A percentile compares a stretch with the other conserved stretches of the same genome.
Conservation (phyloP, 2,329 filamentous ascomycete species). For the Alternaria sp. region DNA sequence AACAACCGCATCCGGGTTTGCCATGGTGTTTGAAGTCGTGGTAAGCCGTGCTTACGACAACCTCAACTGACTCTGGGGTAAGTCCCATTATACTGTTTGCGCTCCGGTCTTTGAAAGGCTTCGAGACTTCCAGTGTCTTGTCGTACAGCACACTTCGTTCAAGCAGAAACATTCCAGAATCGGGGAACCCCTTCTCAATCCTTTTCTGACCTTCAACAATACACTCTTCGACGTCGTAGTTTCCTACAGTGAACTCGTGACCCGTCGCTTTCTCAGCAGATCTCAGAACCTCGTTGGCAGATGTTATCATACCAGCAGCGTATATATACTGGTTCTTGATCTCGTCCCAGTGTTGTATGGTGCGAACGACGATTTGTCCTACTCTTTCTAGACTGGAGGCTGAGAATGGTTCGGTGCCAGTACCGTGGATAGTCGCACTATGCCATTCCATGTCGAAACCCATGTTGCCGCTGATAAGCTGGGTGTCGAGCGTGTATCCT, state of each 20-base stretch:
- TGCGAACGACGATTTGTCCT: conserved; percentile 36
- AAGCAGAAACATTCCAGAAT: conserved; percentile 52
- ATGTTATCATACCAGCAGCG: conserved; percentile 43
- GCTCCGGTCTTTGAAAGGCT: conserved; percentile 39
- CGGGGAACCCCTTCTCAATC: conserved; percentile 49
- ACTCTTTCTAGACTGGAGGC: conserved; percentile 47
- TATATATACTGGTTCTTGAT: conserved; percentile 51
- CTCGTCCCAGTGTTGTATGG: conserved; percentile 44
- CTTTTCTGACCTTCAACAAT: conserved; percentile 47
- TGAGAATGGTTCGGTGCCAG: conserved; percentile 47
- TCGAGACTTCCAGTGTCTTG: conserved; percentile 30
- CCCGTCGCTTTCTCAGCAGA: conserved; percentile 39
- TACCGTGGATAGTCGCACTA: conserved; percentile 50
- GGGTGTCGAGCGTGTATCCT: conserved; percentile 45
- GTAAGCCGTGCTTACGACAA: conserved; percentile 29
- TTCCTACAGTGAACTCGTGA: conserved; percentile 43
- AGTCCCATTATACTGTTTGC: conserved; percentile 30
- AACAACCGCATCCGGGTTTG: conserved; percentile 48
- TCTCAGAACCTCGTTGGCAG: conserved; percentile 44
- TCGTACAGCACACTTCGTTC: conserved; percentile 52
- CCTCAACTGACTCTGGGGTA: conserved; percentile 27
- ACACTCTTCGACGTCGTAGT: conserved; percentile 46
- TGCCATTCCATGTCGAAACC: conserved; percentile 54
- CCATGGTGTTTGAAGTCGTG: conserved; percentile 33
- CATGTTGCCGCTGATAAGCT: conserved; percentile 45